These are phyloP conservation scores for Coniosporium apollinis DNA, from an alignment of 495 filamentous ascomycete species.

Conservation along the genomic window DNA sequence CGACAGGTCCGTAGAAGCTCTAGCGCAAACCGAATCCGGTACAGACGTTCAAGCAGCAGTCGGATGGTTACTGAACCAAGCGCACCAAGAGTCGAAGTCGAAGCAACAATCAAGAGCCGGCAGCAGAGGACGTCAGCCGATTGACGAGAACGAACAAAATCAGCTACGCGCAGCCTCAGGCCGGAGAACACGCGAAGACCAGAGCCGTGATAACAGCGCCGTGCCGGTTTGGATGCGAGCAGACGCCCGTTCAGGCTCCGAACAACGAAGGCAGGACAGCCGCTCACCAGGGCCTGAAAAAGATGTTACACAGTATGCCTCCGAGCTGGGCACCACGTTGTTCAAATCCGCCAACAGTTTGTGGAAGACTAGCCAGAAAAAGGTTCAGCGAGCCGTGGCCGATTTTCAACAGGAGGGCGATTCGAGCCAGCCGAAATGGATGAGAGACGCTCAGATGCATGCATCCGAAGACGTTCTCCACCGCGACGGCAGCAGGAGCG, in stretches of 20 bases:
- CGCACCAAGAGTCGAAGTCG: constrained; percentile 55
- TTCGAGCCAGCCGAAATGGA: constrained; percentile 82
- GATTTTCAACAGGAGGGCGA: constrained; percentile 78
- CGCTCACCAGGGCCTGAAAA: constrained; percentile 47
- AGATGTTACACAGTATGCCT: constrained; percentile 65
- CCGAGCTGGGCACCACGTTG: constrained; percentile 64
- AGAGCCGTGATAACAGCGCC: constrained; percentile 23
- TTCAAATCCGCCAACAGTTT: constrained; percentile 87
- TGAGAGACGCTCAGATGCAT: constrained; percentile 41
- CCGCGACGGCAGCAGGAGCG: not conserved
- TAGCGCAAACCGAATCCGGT: constrained; percentile 62
- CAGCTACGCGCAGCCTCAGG: constrained; percentile 16
- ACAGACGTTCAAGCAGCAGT: constrained; percentile 77
- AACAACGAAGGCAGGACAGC: constrained; percentile 30
- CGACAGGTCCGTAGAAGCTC: constrained; percentile 59
- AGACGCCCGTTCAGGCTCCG: constrained; percentile 19
- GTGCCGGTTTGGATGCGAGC: constrained; percentile 31
- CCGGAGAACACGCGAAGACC: constrained; percentile 14
- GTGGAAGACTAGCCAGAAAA: constrained; percentile 89
- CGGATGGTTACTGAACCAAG: constrained; percentile 76
- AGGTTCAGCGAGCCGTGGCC: constrained; percentile 82
- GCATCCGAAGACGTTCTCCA: not conserved
- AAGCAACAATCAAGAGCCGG: constrained; percentile 21
- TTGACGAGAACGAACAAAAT: constrained; percentile 12
- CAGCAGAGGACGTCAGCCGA: constrained; percentile 13